Evolutionary conservation across 148 eudicot genomes (phyloP), one percentile per base, ranked within the genome.

Genomic region (Camellia lanceoleosa): DNA sequence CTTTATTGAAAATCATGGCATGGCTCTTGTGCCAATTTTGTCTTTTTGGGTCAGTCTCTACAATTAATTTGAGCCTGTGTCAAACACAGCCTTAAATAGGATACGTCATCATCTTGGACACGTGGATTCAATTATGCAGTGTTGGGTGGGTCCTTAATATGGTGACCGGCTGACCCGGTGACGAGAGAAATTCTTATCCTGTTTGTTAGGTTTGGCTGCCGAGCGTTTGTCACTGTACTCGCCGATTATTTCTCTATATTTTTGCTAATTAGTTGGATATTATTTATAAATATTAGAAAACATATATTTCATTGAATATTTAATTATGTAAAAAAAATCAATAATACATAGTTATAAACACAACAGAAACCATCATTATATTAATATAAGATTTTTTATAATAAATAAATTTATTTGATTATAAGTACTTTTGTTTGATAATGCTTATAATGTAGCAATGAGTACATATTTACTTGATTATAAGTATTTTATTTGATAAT

Each of bases 21-120:
- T 54, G 86, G 78, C 67, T 85, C 88, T 68, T 87, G 90, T 87
- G 89, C 61, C 74, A 3, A 42, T 54, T 51, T 75, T 73, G 3
- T 15, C 58, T 11, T 13, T 60, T 78, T 78, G 55, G 2, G 2
- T 38, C 2, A 2, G 15, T 20, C 62, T 54, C 78, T 55, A 62
- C 58, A 61, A 77, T 76, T 75, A 76, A 70, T 42, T 71, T 51
- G 47, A 30, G 23, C 41, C 67, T 4, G 60, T 46, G 80, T 78
- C 82, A 80, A 80, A 74, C 67, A 61, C 10, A 38, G 78, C 65
- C 63, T 49, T 52, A 44, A 67, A 65, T 15, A 71, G 60, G 54
- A 76, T 46, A 23, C 74, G 72, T 72, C 82, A 81, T 11, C 77
- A 66, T 18, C 20, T 5, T 59, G 1, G 86, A 81, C 88, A 89